Percentiles rank a stretch among this genome's conserved stretches.
These are phyloP conservation scores for Eucommia ulmoides DNA, from an alignment of 257 asterid species.

Conservation along the genomic window DNA sequence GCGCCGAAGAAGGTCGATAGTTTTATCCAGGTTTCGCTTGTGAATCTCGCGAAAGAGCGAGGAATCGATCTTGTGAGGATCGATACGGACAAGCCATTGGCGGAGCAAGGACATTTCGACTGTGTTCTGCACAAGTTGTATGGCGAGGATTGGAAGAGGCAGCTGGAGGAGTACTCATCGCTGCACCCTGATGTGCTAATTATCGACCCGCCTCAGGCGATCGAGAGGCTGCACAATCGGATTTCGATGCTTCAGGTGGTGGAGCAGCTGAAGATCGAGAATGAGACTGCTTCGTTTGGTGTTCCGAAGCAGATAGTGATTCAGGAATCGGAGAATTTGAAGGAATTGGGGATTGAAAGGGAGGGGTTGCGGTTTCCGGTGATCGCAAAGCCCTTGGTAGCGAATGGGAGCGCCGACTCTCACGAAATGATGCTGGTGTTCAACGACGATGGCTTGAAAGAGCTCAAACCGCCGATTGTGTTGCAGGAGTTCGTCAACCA, in stretches of 20 bases:
- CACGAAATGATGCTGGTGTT: constrained; percentile 59
- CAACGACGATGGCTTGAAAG: constrained; percentile 42
- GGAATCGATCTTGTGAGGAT: constrained; percentile 59
- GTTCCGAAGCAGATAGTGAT: constrained; percentile 50
- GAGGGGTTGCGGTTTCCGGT: constrained; percentile 54
- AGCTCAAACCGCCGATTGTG: constrained; percentile 62
- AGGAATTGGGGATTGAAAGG: constrained; percentile 23
- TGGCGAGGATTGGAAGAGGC: constrained; percentile 47
- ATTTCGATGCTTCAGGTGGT: constrained; percentile 65
- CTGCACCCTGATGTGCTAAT: constrained; percentile 33
- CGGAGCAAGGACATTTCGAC: constrained; percentile 67
- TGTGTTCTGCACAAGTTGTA: constrained; percentile 56
- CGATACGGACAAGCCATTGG: constrained; percentile 39
- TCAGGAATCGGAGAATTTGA: constrained; percentile 28
- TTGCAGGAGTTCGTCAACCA: constrained; percentile 71
- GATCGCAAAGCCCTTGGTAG: constrained; percentile 64
- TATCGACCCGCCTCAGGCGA: constrained; percentile 52
- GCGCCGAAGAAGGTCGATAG: constrained; percentile 69
- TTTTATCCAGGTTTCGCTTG: constrained; percentile 44
- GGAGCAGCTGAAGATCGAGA: constrained; percentile 20
- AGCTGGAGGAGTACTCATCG: constrained; percentile 32
- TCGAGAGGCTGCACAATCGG: constrained; percentile 58
- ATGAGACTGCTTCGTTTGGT: constrained; percentile 36
- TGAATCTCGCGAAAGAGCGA: constrained; percentile 36
- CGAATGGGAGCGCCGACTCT: constrained; percentile 68